Conservation (phyloP, 2,329 filamentous ascomycete genomes). For the Cercospora sp. region DNA sequence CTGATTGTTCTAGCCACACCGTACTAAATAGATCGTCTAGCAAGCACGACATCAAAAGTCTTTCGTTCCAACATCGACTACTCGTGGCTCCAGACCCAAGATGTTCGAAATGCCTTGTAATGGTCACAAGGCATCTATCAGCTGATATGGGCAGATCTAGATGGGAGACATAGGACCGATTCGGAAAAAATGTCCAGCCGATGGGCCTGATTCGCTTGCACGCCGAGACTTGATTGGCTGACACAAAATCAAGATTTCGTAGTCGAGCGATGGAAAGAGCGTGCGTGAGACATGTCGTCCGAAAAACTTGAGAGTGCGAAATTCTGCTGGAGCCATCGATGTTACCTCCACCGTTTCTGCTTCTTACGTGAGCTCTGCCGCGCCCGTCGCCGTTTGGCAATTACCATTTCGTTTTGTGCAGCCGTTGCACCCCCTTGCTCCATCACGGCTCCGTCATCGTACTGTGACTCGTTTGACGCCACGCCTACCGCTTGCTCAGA, state of each 20-base stretch:
- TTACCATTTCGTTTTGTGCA: neutral
- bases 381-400: neutral
- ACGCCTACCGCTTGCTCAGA: neutral
- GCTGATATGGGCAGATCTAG: neutral
- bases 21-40: neutral
- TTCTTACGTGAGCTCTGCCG: conserved; percentile 2
- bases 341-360: conserved; percentile 2
- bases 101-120: neutral
- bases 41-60: neutral
- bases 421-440: conserved; percentile 4
- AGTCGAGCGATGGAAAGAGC: neutral
- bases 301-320: conserved; percentile 1
- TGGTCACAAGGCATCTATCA: neutral
- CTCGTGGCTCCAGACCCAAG: too few species aligned
- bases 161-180: neutral
- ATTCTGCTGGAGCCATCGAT: conserved; percentile 3
- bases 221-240: neutral
- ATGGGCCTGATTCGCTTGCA: neutral
- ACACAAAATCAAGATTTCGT: conserved; percentile 2
- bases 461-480: neutral
- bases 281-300: neutral
- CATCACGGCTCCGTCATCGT: conserved; percentile 1
- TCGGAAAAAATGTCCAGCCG: neutral
- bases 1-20: neutral
- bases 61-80: neutral